A percentile compares a stretch with the other conserved stretches of the same genome.
phyloP scores from a whole-genome alignment of 1,139 yeast species.

The Suhomyces chickasaworum region DNA sequence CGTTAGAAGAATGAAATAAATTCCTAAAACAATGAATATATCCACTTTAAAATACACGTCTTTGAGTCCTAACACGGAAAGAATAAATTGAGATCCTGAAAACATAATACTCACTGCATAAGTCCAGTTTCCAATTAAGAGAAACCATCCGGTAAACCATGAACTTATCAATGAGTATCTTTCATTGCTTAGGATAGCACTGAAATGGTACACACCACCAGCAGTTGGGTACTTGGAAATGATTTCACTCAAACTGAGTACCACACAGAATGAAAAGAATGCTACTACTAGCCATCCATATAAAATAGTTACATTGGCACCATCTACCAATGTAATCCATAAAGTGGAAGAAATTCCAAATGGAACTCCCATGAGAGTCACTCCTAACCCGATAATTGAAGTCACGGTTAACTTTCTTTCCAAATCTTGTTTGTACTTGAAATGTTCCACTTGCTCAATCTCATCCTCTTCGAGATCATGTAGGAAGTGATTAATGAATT shows the following conservation, averaged over 20 bases:
- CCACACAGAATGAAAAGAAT: constrained; percentile 60
- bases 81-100: constrained; percentile 72
- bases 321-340: constrained; percentile 68
- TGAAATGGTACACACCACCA: constrained; percentile 73
- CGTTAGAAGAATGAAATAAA: constrained; percentile 57
- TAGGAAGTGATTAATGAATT: constrained; percentile 14
- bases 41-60: constrained; percentile 61
- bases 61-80: constrained; percentile 63
- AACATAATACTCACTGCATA: constrained; percentile 72
- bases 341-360: constrained; percentile 72
- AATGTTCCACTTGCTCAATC: constrained; percentile 64
- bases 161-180: constrained; percentile 56
- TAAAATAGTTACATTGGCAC: constrained; percentile 70
- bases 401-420: constrained; percentile 65
- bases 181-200: constrained; percentile 65
- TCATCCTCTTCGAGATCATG: constrained; percentile 43
- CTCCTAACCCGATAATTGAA: constrained; percentile 72
- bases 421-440: constrained; percentile 69
- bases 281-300: constrained; percentile 72
- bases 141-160: constrained; percentile 79
- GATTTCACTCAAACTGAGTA: constrained; percentile 69
- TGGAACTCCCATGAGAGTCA: constrained; percentile 78
- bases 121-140: constrained; percentile 74
- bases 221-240: constrained; percentile 76
- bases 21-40: constrained; percentile 53